These are phyloP conservation scores for Xylariales sp. DNA, from an alignment of 2,329 filamentous ascomycete species.

Conservation along the genomic window DNA sequence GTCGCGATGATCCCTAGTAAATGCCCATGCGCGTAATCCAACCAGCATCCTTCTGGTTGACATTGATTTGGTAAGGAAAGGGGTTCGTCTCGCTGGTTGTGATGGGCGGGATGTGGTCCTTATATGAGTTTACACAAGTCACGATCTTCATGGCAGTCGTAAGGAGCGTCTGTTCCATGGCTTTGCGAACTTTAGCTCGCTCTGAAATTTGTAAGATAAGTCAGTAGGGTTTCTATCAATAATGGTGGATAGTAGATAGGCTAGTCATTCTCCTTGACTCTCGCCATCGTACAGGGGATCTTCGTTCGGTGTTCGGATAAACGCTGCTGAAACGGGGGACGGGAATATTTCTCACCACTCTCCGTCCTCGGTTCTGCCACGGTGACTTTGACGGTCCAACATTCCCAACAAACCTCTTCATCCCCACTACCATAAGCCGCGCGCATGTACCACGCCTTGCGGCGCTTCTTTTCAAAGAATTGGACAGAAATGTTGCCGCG, in stretches of 20 bases:
- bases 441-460: slow-evolving; percentile 81
- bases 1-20: slow-evolving; percentile 32
- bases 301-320: background rate
- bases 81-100: slow-evolving; percentile 92
- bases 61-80: slow-evolving; percentile 91
- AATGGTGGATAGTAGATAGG: no score
- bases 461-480: slow-evolving; percentile 92
- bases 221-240: slow-evolving; percentile 15
- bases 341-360: slow-evolving; percentile 70
- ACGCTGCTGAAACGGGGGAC: background rate
- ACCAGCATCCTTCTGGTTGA: slow-evolving; percentile 83
- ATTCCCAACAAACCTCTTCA: slow-evolving; percentile 97
- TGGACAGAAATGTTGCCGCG: slow-evolving; percentile 84
- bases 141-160: slow-evolving; percentile 92
- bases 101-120: slow-evolving; percentile 96
- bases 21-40: slow-evolving; percentile 75
- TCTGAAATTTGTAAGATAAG: slow-evolving; percentile 62
- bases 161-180: slow-evolving; percentile 90
- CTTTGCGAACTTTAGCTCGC: slow-evolving; percentile 85
- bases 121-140: slow-evolving; percentile 85
- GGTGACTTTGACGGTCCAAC: slow-evolving; percentile 94
- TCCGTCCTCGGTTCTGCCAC: slow-evolving; percentile 90
- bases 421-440: slow-evolving; percentile 65
- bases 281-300: background rate
- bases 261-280: background rate